Evolutionary conservation across 2,329 filamentous ascomycete genomes (phyloP), one percentile per base, ranked within the genome.

Genomic region (Colletotrichum falcatum): DNA sequence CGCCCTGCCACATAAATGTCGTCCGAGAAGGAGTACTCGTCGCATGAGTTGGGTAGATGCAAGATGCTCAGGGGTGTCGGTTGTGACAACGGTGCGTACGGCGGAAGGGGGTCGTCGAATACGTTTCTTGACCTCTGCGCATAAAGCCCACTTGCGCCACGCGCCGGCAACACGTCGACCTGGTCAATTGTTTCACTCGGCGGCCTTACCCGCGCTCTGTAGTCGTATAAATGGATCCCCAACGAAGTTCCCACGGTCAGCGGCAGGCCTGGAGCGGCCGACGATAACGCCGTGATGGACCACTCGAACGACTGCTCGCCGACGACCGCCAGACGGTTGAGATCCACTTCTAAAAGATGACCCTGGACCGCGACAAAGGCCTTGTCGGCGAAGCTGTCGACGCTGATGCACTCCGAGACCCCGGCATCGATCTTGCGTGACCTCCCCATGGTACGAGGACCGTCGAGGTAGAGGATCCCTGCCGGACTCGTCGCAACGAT

Each of bases 1-100:
- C 95, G 89, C 0, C 95, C 95, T 5, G 92, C 94, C 44, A 98
- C 90, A 82, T 95, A 95, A 49, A 98, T 96, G 37, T 96, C 92
- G 70, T 92, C 88, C 60, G 93, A 92, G 23, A 90, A 84, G 72
- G 88, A 85, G 59, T 83, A 82, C 12, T 79, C 79, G 11, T 83
- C 80, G 0, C 86, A 87, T 1, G 88, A 82, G 11, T 83, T 84
- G 18, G 91, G 91, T 35, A 95, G 84, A 77, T 97, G 94, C 2
- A 97, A 83, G 72, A 98, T 94, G 55, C 91, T 94, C 30, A 97
- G 86, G 0, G 95, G 94, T 0, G 93, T 93, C 1, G 94, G 92
- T 74, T 96, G 92, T 44, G 93, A 90, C 30, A 97, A 86, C 5
- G 91, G 88, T 14, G 93, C 92, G 78, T 94, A 94, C 0, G 83